Conservation (phyloP, 2,329 filamentous ascomycete genomes). For the Cryphonectria japonica region DNA sequence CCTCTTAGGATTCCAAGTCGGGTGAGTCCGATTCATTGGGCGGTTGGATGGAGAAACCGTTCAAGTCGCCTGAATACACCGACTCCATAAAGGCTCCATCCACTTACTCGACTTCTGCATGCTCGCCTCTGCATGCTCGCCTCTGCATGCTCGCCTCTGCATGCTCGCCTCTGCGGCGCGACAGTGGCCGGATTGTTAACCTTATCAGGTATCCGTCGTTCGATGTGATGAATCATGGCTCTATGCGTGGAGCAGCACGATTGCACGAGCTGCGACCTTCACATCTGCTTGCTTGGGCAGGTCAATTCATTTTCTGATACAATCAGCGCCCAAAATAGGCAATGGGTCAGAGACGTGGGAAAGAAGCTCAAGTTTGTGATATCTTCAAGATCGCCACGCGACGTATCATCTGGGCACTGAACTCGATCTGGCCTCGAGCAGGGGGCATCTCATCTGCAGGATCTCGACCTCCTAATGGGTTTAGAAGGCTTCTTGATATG, state of each 20-base stretch:
- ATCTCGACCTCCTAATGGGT: conserved; percentile 19
- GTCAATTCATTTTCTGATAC: neutral
- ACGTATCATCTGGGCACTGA: neutral
- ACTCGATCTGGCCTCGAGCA: neutral
- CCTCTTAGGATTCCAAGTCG: neutral
- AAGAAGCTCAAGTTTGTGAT: neutral
- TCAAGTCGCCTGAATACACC: neutral
- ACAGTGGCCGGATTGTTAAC: neutral
- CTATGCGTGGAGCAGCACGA: neutral
- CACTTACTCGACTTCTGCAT: neutral
- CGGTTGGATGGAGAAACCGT: neutral
- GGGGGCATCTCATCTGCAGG: conserved; percentile 32
- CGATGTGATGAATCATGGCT: neutral
- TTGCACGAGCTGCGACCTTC: neutral
- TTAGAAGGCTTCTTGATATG: conserved; percentile 10
- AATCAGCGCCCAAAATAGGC: neutral
- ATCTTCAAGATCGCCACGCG: neutral
- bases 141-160: neutral
- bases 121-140: neutral
- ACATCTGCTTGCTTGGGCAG: conserved; percentile 5
- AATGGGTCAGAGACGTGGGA: neutral
- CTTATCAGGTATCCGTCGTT: neutral
- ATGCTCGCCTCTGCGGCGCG: neutral
- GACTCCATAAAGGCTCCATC: neutral
- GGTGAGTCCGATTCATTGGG: neutral